Percentiles rank a stretch among this genome's conserved stretches.
Evolutionary conservation across 2,329 filamentous ascomycete species (phyloP).

Genomic region (Talaromyces atroroseus): DNA sequence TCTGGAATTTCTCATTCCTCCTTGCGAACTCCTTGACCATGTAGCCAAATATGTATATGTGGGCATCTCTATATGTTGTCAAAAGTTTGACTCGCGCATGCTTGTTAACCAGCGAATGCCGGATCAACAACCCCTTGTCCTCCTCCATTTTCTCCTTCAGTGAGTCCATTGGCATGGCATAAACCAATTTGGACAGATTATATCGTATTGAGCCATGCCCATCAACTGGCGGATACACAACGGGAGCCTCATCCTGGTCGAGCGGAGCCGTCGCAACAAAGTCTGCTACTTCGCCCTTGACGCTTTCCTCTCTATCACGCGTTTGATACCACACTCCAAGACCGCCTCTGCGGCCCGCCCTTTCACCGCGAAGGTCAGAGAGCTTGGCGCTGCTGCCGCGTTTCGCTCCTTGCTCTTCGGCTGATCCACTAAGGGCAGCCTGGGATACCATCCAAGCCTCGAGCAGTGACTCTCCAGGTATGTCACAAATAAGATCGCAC

Average conservation of each 20-base stretch:
- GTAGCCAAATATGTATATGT: constrained; percentile 88
- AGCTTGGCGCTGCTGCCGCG: constrained; percentile 38
- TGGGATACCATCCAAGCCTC: constrained; percentile 91
- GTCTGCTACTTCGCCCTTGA: constrained; percentile 89
- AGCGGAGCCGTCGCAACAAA: constrained; percentile 77
- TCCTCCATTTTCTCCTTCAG: constrained; percentile 77
- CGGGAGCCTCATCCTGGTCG: constrained; percentile 44
- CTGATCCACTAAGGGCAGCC: constrained; percentile 60
- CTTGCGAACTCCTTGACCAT: constrained; percentile 85
- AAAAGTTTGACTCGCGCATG: constrained; percentile 74
- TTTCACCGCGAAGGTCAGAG: constrained; percentile 49
- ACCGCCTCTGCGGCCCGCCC: constrained; percentile 64
- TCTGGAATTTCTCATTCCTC: constrained; percentile 75
- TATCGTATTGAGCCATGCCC: constrained; percentile 58
- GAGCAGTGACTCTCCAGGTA: constrained; percentile 74
- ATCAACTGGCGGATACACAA: constrained; percentile 50
- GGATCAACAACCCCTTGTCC: constrained; percentile 60
- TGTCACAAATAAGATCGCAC: constrained; percentile 87
- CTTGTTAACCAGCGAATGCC: constrained; percentile 68
- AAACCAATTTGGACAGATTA: constrained; percentile 71
- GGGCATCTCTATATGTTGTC: constrained; percentile 80
- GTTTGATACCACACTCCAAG: constrained; percentile 90
- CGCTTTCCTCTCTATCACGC: constrained; percentile 61
- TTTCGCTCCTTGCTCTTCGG: constrained; percentile 38
- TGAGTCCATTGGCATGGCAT: constrained; percentile 81